Conservation (phyloP, 805 yeast species). For the Saccharomycopsis guyanensis region DNA sequence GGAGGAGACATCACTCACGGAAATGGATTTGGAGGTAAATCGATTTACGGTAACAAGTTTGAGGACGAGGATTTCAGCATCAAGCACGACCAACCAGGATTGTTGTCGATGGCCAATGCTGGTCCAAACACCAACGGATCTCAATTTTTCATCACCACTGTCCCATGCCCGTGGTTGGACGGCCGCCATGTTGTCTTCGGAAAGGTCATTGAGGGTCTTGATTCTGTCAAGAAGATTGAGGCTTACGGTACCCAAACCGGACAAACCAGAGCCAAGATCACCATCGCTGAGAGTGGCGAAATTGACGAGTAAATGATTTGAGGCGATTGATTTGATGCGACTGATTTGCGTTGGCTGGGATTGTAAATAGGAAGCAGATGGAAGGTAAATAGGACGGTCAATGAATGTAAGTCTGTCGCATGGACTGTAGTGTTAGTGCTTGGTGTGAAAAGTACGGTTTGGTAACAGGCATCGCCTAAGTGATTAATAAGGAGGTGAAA, state of each 20-base stretch:
- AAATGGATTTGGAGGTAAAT: slow-evolving; percentile 74
- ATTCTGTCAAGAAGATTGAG: slow-evolving; percentile 72
- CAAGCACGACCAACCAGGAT: slow-evolving; percentile 75
- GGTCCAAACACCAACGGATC: slow-evolving; percentile 97
- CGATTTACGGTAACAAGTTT: slow-evolving; percentile 75
- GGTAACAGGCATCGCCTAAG: no score
- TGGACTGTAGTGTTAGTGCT: no score
- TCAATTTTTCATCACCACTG: slow-evolving; percentile 91
- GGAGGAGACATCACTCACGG: slow-evolving; percentile 83
- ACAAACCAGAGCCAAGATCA: slow-evolving; percentile 62
- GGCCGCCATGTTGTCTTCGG: slow-evolving; percentile 97
- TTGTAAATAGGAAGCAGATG: not conserved
- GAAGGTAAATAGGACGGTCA: no score
- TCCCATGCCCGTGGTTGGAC: slow-evolving; percentile 86
- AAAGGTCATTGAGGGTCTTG: slow-evolving; percentile 73
- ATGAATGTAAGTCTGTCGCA: no score
- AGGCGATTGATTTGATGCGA: not conserved
- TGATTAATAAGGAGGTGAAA: no score
- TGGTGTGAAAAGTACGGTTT: no score
- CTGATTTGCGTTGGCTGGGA: no score
- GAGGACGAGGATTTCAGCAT: slow-evolving; percentile 82
- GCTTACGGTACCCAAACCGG: slow-evolving; percentile 59
- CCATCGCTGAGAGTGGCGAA: slow-evolving; percentile 71
- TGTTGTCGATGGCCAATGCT: slow-evolving; percentile 94
- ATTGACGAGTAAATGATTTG: slow-evolving; percentile 9